phyloP scores from a whole-genome alignment of 331 rosid species.

The Pyrus hybrid region DNA sequence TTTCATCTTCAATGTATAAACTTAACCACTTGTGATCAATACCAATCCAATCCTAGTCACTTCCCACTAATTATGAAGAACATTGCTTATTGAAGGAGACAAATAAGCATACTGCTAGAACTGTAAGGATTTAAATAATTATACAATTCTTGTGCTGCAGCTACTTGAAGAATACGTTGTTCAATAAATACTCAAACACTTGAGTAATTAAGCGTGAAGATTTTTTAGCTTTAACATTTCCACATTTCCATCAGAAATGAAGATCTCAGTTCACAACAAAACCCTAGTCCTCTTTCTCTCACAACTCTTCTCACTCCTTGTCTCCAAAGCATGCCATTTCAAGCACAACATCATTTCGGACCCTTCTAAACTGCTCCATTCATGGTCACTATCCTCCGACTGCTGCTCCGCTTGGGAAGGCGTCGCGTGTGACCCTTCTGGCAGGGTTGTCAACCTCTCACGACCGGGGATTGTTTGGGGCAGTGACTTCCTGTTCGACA shows the following conservation, averaged over 20 bases:
- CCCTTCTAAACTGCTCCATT: constrained; percentile 39
- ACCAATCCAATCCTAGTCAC: not conserved
- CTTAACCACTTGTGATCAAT: not conserved
- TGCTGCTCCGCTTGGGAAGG: constrained; percentile 51
- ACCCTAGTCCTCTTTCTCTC: constrained; percentile 16
- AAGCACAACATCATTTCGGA: constrained; percentile 38
- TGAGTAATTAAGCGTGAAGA: not conserved
- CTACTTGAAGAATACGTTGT: not conserved
- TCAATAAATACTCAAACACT: not conserved
- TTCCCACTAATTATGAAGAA: not conserved
- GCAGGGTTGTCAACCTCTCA: constrained; percentile 42
- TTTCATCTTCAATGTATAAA: not conserved
- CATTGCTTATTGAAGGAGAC: not conserved
- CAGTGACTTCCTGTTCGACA: constrained; percentile 29
- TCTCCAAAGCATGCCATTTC: constrained; percentile 41
- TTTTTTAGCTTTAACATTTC: not conserved
- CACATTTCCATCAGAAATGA: not conserved
- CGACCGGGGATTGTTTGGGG: constrained; percentile 24
- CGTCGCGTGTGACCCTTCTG: constrained; percentile 26
- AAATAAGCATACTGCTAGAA: not conserved
- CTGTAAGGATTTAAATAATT: no score
- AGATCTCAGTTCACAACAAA: not conserved
- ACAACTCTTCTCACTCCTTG: not conserved
- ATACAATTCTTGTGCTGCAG: not conserved
- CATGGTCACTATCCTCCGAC: constrained; percentile 47